phyloP scores from a whole-genome alignment of 2,329 filamentous ascomycete species.

The Nothophoma quercina region DNA sequence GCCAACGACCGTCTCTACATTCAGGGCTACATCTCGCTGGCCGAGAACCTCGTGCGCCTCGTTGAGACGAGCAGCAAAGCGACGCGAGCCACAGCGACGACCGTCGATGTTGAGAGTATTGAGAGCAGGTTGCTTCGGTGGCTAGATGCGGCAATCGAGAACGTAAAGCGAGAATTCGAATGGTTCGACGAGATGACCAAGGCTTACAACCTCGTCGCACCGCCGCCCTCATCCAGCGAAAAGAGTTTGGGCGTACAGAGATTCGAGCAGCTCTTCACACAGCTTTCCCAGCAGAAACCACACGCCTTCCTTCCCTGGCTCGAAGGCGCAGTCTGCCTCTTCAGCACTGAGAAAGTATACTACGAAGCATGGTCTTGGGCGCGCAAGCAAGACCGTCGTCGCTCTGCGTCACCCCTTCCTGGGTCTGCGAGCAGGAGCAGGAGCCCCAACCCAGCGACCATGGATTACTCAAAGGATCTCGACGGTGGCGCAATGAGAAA shows the following conservation, averaged over 20 bases:
- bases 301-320: conserved; percentile 41
- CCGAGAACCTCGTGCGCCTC: conserved; percentile 33
- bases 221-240: not conserved
- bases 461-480: conserved; percentile 54
- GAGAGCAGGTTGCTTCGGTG: conserved; percentile 37
- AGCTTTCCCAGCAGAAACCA: conserved; percentile 11
- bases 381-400: conserved; percentile 30
- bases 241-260: conserved; percentile 40
- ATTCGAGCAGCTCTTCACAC: conserved; percentile 39
- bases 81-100: conserved; percentile 24
- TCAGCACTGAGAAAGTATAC: conserved; percentile 46
- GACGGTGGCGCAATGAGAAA: conserved; percentile 71
- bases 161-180: conserved; percentile 40
- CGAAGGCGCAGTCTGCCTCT: conserved; percentile 43
- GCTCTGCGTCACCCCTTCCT: conserved; percentile 23
- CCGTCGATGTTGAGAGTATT: conserved; percentile 23
- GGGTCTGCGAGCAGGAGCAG: too few species aligned
- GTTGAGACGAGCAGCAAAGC: conserved; percentile 21
- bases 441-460: not conserved
- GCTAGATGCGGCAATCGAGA: conserved; percentile 42
- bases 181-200: conserved; percentile 45
- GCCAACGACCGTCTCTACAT: conserved; percentile 46
- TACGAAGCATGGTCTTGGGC: conserved; percentile 47
- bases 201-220: conserved; percentile 23
- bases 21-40: conserved; percentile 40